These are phyloP conservation scores for Hordeum vulgare DNA, from an alignment of 176 grass and related monocot species.

Conservation along the genomic window MorexV3_pseudomolecules_assembly NC_058522.1:571325217-571325716, in stretches of 20 bases:
- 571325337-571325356: conserved; percentile 4
- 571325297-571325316: background rate
- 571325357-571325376: conserved; percentile 12
- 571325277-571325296: background rate
- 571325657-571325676: conserved; percentile 9
- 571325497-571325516: conserved; percentile 64
- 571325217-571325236: conserved; percentile 1
- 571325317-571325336: background rate
- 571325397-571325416: background rate
- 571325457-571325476: conserved; percentile 70
- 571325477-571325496: conserved; percentile 86
- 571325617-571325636: background rate
- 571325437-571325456: background rate
- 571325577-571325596: conserved; percentile 12
- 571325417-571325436: background rate
- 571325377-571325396: background rate
- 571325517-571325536: conserved; percentile 53
- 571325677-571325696: background rate
- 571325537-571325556: conserved; percentile 99
- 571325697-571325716: background rate
- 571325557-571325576: conserved; percentile 58
- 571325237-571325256: background rate
- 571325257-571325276: background rate
- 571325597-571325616: background rate
- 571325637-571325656: background rate